Base-by-base conservation (phyloP, 2,329 filamentous ascomycete species). In the Fusarium sp. region DNA sequence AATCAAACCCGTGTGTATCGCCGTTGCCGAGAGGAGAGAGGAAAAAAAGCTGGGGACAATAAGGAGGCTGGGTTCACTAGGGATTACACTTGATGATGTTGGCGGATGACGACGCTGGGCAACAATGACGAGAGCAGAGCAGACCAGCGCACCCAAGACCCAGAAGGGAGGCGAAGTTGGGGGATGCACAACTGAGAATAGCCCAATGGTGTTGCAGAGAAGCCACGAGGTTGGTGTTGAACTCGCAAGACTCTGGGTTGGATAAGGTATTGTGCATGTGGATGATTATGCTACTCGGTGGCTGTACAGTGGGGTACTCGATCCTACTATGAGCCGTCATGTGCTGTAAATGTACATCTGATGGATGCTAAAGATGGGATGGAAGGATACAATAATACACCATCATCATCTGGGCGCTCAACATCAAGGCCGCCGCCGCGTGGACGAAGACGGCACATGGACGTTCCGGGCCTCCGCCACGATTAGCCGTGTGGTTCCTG, bases 41-140 rank as follows among this genome's bases (percentile, higher is more conserved):
- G 6, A 13, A n/a, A 34, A 50, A 52, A 52, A 52, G 47, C 16
- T 52, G 47, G 47, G 47, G 34, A 64, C n/a, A 45, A 14, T 31
- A 64, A 62, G 69, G 71, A 71, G 69, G 71, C 56, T 75, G 73
- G 73, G 56, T 35, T 16, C 22, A 24, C 40, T 24, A 62, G 52
- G 34, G 31, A 62, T 52, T 34, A 37, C 27, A 45, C 20, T 47
- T 68, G 38, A 67, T 59, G 74, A 70, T 72, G 74, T 64, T 75
- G 59, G 62, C 58, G 40, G 67, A 74, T 77, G 71, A 75, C 74
- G 70, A 72, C 72, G 66, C 65, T 62, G 58, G 56, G 45, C 34
- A 62, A 47, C 64, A 42, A 56, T 62, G 57, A 60, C 45, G 54
- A 61, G 50, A 66, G 58, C 57, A 35, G 45, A 45, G 29, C 10